These are phyloP conservation scores for Tagetes patula DNA, from an alignment of 129 eudicot species.

Conservation along the genomic window DNA sequence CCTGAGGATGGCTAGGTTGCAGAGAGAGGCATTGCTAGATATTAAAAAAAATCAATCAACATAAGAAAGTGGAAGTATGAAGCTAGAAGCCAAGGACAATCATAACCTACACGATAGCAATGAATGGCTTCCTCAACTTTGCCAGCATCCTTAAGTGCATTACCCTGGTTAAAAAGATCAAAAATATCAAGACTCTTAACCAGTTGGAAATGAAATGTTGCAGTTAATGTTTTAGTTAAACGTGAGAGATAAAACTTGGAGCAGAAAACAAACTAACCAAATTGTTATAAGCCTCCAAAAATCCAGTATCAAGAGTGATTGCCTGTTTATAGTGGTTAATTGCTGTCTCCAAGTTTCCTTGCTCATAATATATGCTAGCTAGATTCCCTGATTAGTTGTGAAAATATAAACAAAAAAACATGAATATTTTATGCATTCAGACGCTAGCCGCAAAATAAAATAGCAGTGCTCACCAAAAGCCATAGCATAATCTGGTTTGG, in stretches of 20 bases:
- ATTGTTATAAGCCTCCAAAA: constrained; percentile 93
- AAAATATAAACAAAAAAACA: background rate
- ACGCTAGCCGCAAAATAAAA: background rate
- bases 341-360: constrained; percentile 91
- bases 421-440: constrained; percentile 10
- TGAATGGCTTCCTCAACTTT: constrained; percentile 82
- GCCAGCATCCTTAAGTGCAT: constrained; percentile 91
- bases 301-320: constrained; percentile 75
- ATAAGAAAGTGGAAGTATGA: background rate
- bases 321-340: constrained; percentile 80
- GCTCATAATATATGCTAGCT: constrained; percentile 87
- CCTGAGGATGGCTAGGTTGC: constrained; percentile 94
- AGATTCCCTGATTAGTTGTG: constrained; percentile 61
- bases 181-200: background rate
- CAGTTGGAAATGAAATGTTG: background rate
- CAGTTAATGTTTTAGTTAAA: background rate
- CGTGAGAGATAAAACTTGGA: background rate
- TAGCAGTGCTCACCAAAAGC: constrained; percentile 63
- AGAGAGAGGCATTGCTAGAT: constrained; percentile 88
- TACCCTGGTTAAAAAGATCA: constrained; percentile 50
- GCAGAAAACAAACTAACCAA: constrained; percentile 45
- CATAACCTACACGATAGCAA: constrained; percentile 72
- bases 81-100: background rate
- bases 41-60: constrained; percentile 17
- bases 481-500: constrained; percentile 86